Base-by-base conservation (phyloP, 1,139 yeast genomes). In the Schizosaccharomyces versatilis region DNA sequence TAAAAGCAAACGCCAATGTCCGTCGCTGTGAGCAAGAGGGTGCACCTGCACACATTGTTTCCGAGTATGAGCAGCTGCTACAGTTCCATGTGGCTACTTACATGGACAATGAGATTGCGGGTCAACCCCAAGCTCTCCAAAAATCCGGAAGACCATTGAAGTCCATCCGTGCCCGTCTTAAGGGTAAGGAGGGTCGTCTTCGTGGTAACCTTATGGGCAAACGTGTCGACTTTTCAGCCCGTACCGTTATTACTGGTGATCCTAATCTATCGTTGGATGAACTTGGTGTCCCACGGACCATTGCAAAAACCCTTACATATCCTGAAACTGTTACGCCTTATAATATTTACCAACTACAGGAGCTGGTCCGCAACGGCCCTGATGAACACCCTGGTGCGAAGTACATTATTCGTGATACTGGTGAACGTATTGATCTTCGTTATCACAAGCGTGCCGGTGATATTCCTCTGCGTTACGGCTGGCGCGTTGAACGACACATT, bases 71-170 rank as follows among this genome's bases (percentile, higher is more conserved):
- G 67, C 84, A 95, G 49, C 76, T 93, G 62, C 74, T 93, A 59
- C 99, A 93, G 53, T 93, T 86, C 69, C 98, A 90, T 65, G 97
- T 93, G 54, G 98, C 99, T n/a, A 90, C 99, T 1, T 90, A 90
- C 68, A 90, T 90, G 99, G 98, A 90, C 71, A 90, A 90, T 67
- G 98, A 90, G 71, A 90, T 90, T 70, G 98, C 98, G n/a, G 98
- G 99, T 60, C 98, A 90, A 70, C 99, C 98, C 0, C 98, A 90
- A 69, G 98, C 99, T 47, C 76, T 90, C 60, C 99, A 93, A 67
- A 93, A 93, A 69, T 85, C 97, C 54, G 99, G 98, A 57, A 84
- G 98, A 71, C 98, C 99, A 7, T 94, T 93, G 60, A 93, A 90
- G 68, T 85, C 97, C 52, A 93, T 93, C 62, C 81, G 99, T 72